Evolutionary conservation across 768 basidiomycete genomes (phyloP), one percentile per base, ranked within the genome.

Genomic region (Tylopilus rubrobrunneus): DNA sequence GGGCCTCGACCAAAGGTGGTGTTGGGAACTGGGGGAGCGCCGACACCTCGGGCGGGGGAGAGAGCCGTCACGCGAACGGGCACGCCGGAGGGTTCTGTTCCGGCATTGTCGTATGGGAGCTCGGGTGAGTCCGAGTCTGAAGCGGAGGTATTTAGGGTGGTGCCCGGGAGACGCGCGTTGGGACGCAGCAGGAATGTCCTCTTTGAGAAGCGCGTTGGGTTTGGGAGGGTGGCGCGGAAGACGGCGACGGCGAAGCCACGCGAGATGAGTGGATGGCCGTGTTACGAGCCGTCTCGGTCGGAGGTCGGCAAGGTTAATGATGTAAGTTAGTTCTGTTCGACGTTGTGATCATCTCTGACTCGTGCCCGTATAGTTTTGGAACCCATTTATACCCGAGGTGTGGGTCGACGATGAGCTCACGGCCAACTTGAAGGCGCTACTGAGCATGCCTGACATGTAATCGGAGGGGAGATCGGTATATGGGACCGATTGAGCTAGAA

Each of bases 351-450:
- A 0, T 9, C 8, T 10, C n/a, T 31, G 9, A 36, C 42, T 55
- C 17, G 52, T 5, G 23, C 21, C 7, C 1, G 15, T 11, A 48
- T 28, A 65, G 62, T 6, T 27, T 28, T 45, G 46, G 19, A 55
- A 49, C 21, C 50, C 45, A 15, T 42, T 56, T 36, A 44, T n/a
- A 9, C 41, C 52, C 7, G 54, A 42, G 25, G 4, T 37, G 25
- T 50, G 55, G 44, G 48, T 50, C 23, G 60, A 59, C n/a, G 56
- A 57, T 44, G 48, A 58, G 49, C 55, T 65, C 21, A 46, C 43
- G 14, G 23, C 21, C 19, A 19, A 7, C n/a, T n/a, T 49, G 11
- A 55, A 46, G 49, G 23, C 4, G 0, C 9, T 55, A 9, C 28
- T 51, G 44, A 34, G 23, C 5, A 48, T 59, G 25, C 33, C 33